Conservation (phyloP, 2,329 filamentous ascomycete species). For the Colletotrichum sp. region DNA sequence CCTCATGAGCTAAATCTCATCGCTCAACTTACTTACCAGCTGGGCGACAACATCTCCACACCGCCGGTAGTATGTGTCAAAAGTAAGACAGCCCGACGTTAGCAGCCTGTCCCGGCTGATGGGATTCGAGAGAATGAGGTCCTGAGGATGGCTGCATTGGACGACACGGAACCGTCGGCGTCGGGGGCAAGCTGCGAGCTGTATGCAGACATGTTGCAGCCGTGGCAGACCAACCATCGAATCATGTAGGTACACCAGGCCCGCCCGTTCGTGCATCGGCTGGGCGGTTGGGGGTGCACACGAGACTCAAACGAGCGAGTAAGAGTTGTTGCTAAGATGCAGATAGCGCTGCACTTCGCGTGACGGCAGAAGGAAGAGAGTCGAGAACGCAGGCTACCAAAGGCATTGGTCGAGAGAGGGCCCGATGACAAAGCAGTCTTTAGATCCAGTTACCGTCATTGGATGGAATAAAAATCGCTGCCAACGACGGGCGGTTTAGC, state of each 20-base stretch:
- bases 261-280: conserved; percentile 5
- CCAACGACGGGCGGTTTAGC: not conserved
- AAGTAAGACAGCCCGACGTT: not conserved
- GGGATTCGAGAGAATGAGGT: not conserved
- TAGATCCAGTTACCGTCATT: not conserved
- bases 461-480: not conserved
- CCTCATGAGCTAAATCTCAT: not conserved
- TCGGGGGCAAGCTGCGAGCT: not conserved
- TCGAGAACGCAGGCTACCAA: not conserved
- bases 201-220: conserved; percentile 14
- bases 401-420: not conserved
- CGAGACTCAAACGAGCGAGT: not conserved
- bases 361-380: not conserved
- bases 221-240: conserved; percentile 7
- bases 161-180: conserved; percentile 4
- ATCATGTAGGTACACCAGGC: conserved; percentile 4
- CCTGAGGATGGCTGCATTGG: not conserved
- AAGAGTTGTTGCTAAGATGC: not conserved
- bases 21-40: not conserved
- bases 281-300: conserved; percentile 5
- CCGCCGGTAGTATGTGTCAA: not conserved
- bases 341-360: not conserved
- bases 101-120: not conserved
- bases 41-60: not conserved
- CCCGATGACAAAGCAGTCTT: not conserved